phyloP scores from a whole-genome alignment of 2,329 filamentous ascomycete species.

The Pseudonectria buxi region DNA sequence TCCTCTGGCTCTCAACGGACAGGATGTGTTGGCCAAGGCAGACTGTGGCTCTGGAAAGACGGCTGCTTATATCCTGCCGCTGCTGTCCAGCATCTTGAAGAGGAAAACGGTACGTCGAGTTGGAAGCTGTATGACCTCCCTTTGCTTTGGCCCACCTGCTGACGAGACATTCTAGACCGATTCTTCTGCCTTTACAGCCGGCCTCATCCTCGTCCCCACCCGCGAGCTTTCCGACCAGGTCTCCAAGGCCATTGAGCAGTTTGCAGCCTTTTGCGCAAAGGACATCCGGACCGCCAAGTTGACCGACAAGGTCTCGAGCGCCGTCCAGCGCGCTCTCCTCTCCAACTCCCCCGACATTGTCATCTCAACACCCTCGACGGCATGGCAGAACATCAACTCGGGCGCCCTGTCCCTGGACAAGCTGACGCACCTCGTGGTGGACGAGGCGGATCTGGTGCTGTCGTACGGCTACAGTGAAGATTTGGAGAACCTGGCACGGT shows the following conservation, averaged over 20 bases:
- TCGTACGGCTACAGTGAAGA: conserved; percentile 94
- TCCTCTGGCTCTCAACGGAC: conserved; percentile 77
- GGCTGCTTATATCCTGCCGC: conserved; percentile 84
- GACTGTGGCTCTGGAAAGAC: conserved; percentile 97
- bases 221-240: conserved; percentile 93
- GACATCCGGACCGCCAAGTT: conserved; percentile 78
- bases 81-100: conserved; percentile 78
- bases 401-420: conserved; percentile 60
- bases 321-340: conserved; percentile 79
- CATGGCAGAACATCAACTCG: conserved; percentile 65
- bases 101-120: conserved; percentile 55
- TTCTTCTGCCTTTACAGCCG: conserved; percentile 52
- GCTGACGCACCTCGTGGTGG: conserved; percentile 75
- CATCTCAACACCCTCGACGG: conserved; percentile 82
- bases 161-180: conserved; percentile 34
- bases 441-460: conserved; percentile 89
- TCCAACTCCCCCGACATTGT: conserved; percentile 83
- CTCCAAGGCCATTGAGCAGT: conserved; percentile 66
- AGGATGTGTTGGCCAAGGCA: conserved; percentile 84
- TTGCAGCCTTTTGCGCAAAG: conserved; percentile 78
- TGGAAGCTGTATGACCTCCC: background rate
- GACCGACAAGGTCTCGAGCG: conserved; percentile 82
- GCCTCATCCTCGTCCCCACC: conserved; percentile 89
- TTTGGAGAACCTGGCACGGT: conserved; percentile 68
- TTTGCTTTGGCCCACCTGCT: conserved; percentile 1